Base-by-base conservation (phyloP, 139 green algal species). In the Pleodorina starrii region DNA sequence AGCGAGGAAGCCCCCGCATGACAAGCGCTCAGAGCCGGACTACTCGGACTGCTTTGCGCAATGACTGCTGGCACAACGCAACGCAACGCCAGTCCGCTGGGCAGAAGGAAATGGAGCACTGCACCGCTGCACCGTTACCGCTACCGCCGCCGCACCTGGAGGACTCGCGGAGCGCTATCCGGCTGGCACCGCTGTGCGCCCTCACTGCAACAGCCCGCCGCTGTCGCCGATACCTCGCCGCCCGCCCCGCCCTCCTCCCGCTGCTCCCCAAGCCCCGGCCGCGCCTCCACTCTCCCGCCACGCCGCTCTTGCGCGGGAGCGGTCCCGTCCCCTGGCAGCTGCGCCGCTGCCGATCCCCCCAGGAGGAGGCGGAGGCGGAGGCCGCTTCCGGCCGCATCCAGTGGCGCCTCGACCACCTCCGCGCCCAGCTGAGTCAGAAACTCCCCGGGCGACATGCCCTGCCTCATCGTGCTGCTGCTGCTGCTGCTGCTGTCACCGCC, bases 351-450 rank as follows among this genome's bases (percentile, higher is more conserved):
- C 25, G 7, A 5, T 66, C 54, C 54, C 7, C 7, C 54, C n/a
- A n/a, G n/a, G n/a, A n/a, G n/a, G n/a, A n/a, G n/a, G n/a, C n/a
- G n/a, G n/a, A n/a, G n/a, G n/a, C n/a, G n/a, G n/a, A 12, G 54
- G 29, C 5, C 5, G 7, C 54, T 66, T 66, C 3, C 54, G 7
- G 54, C 5, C 54, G 25, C 54, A 21, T 66, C 54, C 3, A 25
- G 6, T 12, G 54, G 21, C 21, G 54, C n/a, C n/a, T n/a, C 9
- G 29, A 66, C 40, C 59, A 87, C 81, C 32, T 32, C 81, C 1
- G 81, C 81, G 5, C 81, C 81, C 81, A 87, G 81, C 43, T 25
- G 12, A 35, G 40, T 16, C 60, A 87, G 60, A 29, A 36, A 74
- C 81, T 87, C 81, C 60, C 36, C 40, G 0, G 60, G 12, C 3